Evolutionary conservation across 495 filamentous ascomycete species (phyloP), one percentile per base, ranked within the genome.

Genomic region (Daldinia bambusicola): DNA sequence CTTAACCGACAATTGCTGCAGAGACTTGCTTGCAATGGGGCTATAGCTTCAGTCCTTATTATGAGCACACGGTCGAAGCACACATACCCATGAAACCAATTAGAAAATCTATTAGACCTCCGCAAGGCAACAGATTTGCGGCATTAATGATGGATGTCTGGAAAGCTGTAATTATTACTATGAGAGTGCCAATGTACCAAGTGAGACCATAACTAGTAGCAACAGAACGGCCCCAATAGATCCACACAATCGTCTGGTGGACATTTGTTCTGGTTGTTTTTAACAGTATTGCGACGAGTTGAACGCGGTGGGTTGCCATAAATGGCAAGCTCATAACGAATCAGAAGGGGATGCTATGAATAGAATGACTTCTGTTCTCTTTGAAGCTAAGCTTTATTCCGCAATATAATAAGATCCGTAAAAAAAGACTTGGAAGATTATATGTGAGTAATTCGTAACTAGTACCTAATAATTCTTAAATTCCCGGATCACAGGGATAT

Each of bases 111-210:
- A 38, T 34, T 20, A 41, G 30, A 37, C 18, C 26, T 10, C 34
- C 34, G 13, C 18, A 62, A 53, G 34, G 36, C 57, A 57, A 57
- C 58, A 58, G 48, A n/a, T 8, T 45, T 52, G 66, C 30, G 62
- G 66, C 52, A 22, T 57, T 51, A 61, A 70, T 62, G 68, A 66
- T 8, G 31, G 51, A 48, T 58, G 68, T 66, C 34, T 34, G 37
- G 52, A 30, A 30, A 55, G 50, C 14, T 37, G 41, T 16, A 5
- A 56, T 66, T 12, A 37, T 69, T 64, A 58, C 2, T 66, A 43
- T 30, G 12, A 30, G 52, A 71, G 63, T 71, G 18, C 51, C 14
- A 30, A 71, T 57, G 66, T 71, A 61, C 68, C 68, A 66, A 32
- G 43, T 57, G 32, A 34, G 40, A 61, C 60, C 31, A 22, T 4